phyloP scores from a whole-genome alignment of 169 alveolate species.

The Toxoplasma gondii region DNA sequence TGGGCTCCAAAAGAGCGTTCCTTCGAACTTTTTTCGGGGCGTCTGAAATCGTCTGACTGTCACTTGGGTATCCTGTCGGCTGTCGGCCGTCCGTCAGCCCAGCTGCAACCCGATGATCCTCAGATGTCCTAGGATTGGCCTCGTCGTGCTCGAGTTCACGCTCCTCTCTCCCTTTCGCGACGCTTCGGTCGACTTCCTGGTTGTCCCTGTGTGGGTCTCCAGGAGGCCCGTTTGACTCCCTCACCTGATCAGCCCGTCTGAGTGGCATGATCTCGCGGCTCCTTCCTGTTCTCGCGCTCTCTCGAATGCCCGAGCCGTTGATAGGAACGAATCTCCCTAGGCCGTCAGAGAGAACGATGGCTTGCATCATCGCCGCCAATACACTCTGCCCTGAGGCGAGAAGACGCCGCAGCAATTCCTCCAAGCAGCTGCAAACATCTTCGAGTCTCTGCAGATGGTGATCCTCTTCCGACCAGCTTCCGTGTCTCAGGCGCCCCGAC shows the following conservation, averaged over 20 bases:
- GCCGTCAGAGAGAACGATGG: constrained; percentile 25
- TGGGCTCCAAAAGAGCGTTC: neutral
- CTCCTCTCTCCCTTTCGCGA: too few relatives aligned
- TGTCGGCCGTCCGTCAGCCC: too few relatives aligned
- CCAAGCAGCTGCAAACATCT: neutral
- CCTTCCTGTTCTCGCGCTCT: too few relatives aligned
- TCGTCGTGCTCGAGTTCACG: too few relatives aligned
- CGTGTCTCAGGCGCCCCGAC: neutral
- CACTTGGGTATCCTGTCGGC: too few relatives aligned
- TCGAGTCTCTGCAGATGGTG: neutral
- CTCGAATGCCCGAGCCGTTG: neutral
- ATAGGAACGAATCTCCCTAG: constrained; percentile 2
- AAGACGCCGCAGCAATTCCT: neutral
- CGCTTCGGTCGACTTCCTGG: too few relatives aligned
- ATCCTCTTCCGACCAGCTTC: neutral
- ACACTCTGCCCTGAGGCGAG: neutral
- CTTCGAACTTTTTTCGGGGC: neutral
- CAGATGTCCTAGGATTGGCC: too few relatives aligned
- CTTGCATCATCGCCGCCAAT: neutral
- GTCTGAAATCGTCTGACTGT: neutral
- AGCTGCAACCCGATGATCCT: too few relatives aligned
- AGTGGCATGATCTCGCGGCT: too few relatives aligned
- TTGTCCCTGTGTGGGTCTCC: too few relatives aligned
- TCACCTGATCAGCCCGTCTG: too few relatives aligned
- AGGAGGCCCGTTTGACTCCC: too few relatives aligned